These are phyloP conservation scores for Tetraselmis chui DNA, from an alignment of 139 green algal genomes.

Conservation along the genomic window DNA sequence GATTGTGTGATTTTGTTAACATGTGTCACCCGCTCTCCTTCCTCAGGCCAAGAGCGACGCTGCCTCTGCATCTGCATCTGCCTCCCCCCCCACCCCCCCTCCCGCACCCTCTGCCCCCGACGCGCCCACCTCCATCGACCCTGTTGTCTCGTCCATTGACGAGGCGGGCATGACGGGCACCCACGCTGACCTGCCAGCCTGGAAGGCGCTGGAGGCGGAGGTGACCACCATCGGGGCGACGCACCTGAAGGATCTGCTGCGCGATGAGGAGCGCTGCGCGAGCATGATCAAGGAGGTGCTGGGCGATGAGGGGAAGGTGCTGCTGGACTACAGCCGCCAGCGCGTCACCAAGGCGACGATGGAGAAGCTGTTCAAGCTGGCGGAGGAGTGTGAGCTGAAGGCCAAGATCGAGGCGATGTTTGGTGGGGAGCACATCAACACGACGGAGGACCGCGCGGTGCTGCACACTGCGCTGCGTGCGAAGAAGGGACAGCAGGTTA, in stretches of 20 bases:
- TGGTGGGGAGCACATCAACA: slow-evolving; percentile 88
- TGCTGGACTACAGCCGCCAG: slow-evolving; percentile 86
- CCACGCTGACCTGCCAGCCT: slow-evolving; percentile 59
- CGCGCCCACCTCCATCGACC: neutral
- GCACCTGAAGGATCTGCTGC: slow-evolving; percentile 82
- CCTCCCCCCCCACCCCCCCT: too few species aligned
- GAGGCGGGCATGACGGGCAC: slow-evolving; percentile 6
- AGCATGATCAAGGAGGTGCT: slow-evolving; percentile 74
- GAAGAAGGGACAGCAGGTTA: slow-evolving; percentile 64
- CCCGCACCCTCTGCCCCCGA: too few species aligned
- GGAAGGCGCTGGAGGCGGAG: slow-evolving; percentile 72
- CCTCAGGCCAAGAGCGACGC: too few species aligned
- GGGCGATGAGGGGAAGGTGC: slow-evolving; percentile 44
- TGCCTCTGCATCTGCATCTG: too few species aligned
- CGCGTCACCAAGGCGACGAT: slow-evolving; percentile 81
- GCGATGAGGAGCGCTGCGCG: slow-evolving; percentile 63
- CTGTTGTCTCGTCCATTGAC: neutral
- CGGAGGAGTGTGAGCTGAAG: slow-evolving; percentile 54
- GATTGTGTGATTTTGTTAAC: too few species aligned
- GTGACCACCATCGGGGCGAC: slow-evolving; percentile 34
- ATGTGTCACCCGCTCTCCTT: too few species aligned
- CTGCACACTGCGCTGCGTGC: slow-evolving; percentile 92
- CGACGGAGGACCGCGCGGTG: slow-evolving; percentile 90
- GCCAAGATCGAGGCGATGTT: slow-evolving; percentile 97
- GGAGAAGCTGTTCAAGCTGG: slow-evolving; percentile 62